Evolutionary conservation across 2,329 filamentous ascomycete genomes (phyloP).

Genomic region (Alternaria tenuissima): DNA sequence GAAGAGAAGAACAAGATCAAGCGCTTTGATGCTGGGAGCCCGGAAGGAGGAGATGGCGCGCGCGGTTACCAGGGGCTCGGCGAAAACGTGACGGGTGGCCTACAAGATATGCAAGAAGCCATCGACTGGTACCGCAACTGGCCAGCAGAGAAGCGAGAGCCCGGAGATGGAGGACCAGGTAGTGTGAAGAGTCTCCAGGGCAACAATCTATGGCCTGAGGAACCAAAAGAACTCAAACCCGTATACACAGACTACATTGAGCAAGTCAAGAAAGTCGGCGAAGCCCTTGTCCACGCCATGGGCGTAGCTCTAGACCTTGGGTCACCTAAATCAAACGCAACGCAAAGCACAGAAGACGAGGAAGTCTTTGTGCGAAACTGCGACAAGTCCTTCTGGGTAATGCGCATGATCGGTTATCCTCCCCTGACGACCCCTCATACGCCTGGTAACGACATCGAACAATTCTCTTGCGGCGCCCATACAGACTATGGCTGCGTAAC

Average conservation of each 20-base stretch:
- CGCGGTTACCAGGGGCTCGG: slow-evolving; percentile 50
- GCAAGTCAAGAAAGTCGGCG: slow-evolving; percentile 40
- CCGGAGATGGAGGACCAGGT: slow-evolving; percentile 24
- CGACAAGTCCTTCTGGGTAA: slow-evolving; percentile 50
- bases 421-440: slow-evolving; percentile 26
- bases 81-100: slow-evolving; percentile 49
- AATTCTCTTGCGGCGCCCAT: slow-evolving; percentile 54
- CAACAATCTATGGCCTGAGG: slow-evolving; percentile 54
- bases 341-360: slow-evolving; percentile 28
- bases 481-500: slow-evolving; percentile 60
- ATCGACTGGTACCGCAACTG: slow-evolving; percentile 53
- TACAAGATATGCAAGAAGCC: slow-evolving; percentile 50
- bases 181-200: slow-evolving; percentile 50
- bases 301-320: slow-evolving; percentile 47
- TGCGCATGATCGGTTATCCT: slow-evolving; percentile 53
- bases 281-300: slow-evolving; percentile 50
- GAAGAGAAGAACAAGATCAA: slow-evolving; percentile 47
- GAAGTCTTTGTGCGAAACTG: slow-evolving; percentile 46
- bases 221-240: slow-evolving; percentile 36
- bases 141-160: slow-evolving; percentile 26
- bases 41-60: slow-evolving; percentile 48
- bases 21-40: slow-evolving; percentile 43
- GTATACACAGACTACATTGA: slow-evolving; percentile 47
- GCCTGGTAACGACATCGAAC: slow-evolving; percentile 21
- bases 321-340: neutral